phyloP scores from a whole-genome alignment of 2,329 filamentous ascomycete species.

The Penicillium crustosum region DNA sequence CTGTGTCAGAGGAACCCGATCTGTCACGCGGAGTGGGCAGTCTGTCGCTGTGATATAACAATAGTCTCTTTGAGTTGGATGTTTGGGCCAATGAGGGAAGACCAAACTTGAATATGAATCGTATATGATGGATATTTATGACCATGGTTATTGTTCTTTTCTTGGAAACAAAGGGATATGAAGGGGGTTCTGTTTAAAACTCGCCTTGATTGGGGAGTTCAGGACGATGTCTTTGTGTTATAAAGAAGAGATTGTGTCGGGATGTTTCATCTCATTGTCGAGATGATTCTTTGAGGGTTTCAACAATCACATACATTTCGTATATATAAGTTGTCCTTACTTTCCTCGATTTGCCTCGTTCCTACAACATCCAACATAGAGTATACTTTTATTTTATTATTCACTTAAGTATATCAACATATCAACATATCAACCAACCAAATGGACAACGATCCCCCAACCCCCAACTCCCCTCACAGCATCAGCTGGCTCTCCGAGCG shows the following conservation, averaged over 20 bases:
- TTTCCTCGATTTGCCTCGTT: not conserved
- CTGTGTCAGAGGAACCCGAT: constrained; percentile 38
- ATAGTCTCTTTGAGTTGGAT: not conserved
- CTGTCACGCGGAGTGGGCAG: constrained; percentile 18
- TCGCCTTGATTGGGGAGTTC: not conserved
- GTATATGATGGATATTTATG: constrained; percentile 1
- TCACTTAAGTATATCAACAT: too few species aligned
- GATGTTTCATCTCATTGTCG: constrained; percentile 18
- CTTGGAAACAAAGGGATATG: constrained; percentile 12
- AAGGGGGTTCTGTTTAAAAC: not conserved
- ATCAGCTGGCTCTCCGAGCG: not conserved
- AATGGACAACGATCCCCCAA: constrained; percentile 1
- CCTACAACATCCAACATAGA: not conserved
- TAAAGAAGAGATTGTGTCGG: constrained; percentile 11
- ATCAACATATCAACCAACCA: too few species aligned
- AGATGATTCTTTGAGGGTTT: constrained; percentile 11
- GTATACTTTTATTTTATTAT: too few species aligned
- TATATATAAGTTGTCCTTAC: constrained; percentile 11
- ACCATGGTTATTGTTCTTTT: constrained; percentile 6
- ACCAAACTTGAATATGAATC: constrained; percentile 2
- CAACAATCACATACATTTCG: constrained; percentile 6
- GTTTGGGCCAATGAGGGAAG: not conserved
- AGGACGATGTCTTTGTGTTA: constrained; percentile 2
- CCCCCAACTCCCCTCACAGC: not conserved
- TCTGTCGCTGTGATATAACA: constrained; percentile 18